Base-by-base conservation (phyloP, 805 yeast genomes). In the Vanderwaltozyma tropicalis region DNA sequence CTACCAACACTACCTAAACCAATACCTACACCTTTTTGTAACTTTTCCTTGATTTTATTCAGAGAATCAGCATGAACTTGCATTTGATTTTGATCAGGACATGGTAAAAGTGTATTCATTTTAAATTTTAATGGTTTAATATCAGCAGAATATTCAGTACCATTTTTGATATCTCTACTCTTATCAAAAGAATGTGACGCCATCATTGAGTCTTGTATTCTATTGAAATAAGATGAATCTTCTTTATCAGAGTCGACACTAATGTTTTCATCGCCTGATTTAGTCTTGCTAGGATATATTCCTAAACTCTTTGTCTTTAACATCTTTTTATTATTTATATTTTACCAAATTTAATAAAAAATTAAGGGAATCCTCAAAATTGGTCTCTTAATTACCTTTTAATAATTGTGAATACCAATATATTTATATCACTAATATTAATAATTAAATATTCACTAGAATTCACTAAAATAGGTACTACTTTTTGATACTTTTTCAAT, bases 51-150 rank as follows among this genome's bases (percentile, higher is more conserved):
- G 4, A 50, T 35, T 29, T 37, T 41, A 18, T 34, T 33, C 17
- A 46, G 27, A 2, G 53, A 43, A 19, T 46, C 46, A 12, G 40
- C 25, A n/a, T 29, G 34, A 4, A 36, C 32, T 17, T 35, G n/a
- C n/a, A n/a, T n/a, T n/a, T n/a, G n/a, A n/a, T n/a, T n/a, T n/a
- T n/a, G n/a, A n/a, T n/a, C n/a, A n/a, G n/a, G n/a, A n/a, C n/a
- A n/a, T n/a, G n/a, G n/a, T n/a, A n/a, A n/a, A n/a, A n/a, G n/a
- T n/a, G 30, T 34, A 21, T 35, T 39, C 38, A 46, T 49, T 32
- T 48, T 51, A 35, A 55, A 53, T 22, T 37, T 45, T 11, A 52
- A 39, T 0, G 60, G 60, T 22, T 42, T 38, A 10, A 53, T 40
- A 38, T 50, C 57, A 3, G 58, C 52, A 9, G 53, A 45, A 32